Conservation (phyloP, 192 early-diverging fungal species). For the Phycomyces nitens region DNA sequence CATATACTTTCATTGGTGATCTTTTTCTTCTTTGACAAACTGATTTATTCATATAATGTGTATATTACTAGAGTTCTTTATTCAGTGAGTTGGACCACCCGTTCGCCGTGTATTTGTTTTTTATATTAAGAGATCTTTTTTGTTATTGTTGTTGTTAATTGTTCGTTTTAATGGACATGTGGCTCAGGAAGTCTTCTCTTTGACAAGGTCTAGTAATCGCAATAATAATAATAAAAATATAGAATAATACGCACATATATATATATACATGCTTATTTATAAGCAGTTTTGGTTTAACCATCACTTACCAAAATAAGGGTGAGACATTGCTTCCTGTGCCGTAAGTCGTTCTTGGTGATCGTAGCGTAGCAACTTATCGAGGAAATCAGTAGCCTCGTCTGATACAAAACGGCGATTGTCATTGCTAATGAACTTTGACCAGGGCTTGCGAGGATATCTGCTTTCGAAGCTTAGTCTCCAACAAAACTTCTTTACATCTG, state of each 20-base stretch:
- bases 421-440: constrained; percentile 77
- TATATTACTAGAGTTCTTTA: no score
- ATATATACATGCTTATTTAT: not conserved
- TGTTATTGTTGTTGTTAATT: no score
- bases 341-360: constrained; percentile 90
- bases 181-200: no score
- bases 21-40: no score
- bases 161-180: no score
- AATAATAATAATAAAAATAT: no score
- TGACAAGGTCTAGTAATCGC: no score
- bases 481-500: not conserved
- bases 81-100: no score
- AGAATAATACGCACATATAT: not conserved
- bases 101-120: no score
- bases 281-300: not conserved
- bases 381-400: constrained; percentile 82
- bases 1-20: no score
- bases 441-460: constrained; percentile 72
- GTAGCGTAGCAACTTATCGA: constrained; percentile 87
- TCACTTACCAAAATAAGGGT: constrained; percentile 66
- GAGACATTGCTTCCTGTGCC: constrained; percentile 82
- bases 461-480: not conserved
- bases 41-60: no score
- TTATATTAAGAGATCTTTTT: no score
- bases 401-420: constrained; percentile 85